These are phyloP conservation scores for Arctium minus DNA, from an alignment of 129 eudicot genomes.

Conservation along the genomic window DNA sequence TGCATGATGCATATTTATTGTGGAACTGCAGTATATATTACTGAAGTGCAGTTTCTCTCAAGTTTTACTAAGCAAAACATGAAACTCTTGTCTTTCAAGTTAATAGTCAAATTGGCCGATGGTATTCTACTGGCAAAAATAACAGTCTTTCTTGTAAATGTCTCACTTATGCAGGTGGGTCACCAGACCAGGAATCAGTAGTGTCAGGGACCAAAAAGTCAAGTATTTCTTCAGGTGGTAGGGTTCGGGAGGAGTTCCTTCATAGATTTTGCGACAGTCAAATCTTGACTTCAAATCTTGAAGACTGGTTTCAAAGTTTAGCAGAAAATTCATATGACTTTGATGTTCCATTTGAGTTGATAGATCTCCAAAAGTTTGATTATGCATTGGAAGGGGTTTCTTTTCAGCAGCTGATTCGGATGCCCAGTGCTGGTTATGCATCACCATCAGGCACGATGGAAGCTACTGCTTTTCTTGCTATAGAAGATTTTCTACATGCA, in stretches of 20 bases:
- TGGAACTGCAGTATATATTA: no score
- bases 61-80: no score
- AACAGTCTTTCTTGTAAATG: conserved; percentile 10
- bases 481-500: conserved; percentile 89
- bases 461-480: conserved; percentile 69
- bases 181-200: conserved; percentile 71
- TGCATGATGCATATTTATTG: no score
- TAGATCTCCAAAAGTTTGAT: conserved; percentile 92
- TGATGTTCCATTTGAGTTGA: conserved; percentile 85
- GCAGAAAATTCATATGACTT: conserved; percentile 41
- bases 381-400: conserved; percentile 92
- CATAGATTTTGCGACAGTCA: conserved; percentile 75
- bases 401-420: conserved; percentile 89
- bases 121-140: not conserved
- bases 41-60: no score
- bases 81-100: no score
- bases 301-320: conserved; percentile 61
- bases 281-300: conserved; percentile 47
- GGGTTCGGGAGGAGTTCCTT: conserved; percentile 68
- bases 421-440: conserved; percentile 79
- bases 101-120: not conserved
- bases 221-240: conserved; percentile 75
- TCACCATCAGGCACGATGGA: conserved; percentile 70
- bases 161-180: conserved; percentile 50
- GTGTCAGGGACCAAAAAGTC: conserved; percentile 80